phyloP scores from a whole-genome alignment of 2,329 filamentous ascomycete species.

The Botryotinia narcissicola region DNA sequence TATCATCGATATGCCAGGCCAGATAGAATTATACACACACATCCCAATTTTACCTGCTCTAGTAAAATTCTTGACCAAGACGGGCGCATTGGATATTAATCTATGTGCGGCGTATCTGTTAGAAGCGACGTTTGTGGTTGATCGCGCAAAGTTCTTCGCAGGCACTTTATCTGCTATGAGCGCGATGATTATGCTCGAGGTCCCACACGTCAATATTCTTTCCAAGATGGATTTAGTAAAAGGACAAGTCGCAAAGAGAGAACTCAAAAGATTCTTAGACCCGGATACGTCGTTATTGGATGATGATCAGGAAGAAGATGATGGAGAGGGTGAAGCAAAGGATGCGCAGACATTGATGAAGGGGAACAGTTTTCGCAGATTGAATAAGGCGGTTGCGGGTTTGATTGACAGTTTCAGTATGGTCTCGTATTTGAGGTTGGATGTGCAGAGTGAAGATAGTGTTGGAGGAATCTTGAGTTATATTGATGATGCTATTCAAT shows the following conservation, averaged over 20 bases:
- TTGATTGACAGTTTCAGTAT: slow-evolving; percentile 98
- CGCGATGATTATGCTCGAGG: slow-evolving; percentile 97
- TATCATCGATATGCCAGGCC: slow-evolving; percentile 97
- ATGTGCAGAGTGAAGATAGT: slow-evolving; percentile 89
- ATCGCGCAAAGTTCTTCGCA: slow-evolving; percentile 95
- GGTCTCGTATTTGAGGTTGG: slow-evolving; percentile 90
- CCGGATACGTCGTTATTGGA: slow-evolving; percentile 81
- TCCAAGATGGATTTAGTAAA: slow-evolving; percentile 98
- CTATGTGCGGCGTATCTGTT: slow-evolving; percentile 93
- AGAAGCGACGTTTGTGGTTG: slow-evolving; percentile 92
- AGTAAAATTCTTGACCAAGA: slow-evolving; percentile 74
- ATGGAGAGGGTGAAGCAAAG: slow-evolving; percentile 51
- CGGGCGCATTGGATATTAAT: slow-evolving; percentile 81
- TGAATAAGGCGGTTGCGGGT: slow-evolving; percentile 85
- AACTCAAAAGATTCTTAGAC: slow-evolving; percentile 85
- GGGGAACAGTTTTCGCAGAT: slow-evolving; percentile 73
- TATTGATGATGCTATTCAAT: slow-evolving; percentile 93
- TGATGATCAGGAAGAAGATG: slow-evolving; percentile 43
- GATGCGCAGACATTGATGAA: slow-evolving; percentile 74
- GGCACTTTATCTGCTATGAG: slow-evolving; percentile 96
- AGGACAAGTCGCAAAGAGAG: slow-evolving; percentile 80
- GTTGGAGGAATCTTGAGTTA: slow-evolving; percentile 81
- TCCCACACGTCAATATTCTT: slow-evolving; percentile 93
- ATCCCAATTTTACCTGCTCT: slow-evolving; percentile 87
- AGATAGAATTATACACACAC: slow-evolving; percentile 98